phyloP scores from a whole-genome alignment of 2,329 filamentous ascomycete species.

The Cordyceps militaris region DNA sequence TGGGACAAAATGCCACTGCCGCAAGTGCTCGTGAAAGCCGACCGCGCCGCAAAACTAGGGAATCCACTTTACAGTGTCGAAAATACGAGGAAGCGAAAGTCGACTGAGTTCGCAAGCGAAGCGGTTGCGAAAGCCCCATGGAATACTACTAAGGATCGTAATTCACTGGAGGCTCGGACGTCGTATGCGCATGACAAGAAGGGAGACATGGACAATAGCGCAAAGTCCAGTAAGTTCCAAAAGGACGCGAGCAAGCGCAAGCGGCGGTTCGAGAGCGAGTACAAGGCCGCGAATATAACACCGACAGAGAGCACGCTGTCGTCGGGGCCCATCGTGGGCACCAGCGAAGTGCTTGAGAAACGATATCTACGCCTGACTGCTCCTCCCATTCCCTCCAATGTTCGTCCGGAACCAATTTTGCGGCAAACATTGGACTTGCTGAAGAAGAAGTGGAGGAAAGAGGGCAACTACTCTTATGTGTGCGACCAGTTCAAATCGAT shows the following conservation, averaged over 20 bases:
- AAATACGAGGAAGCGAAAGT: constrained; percentile 74
- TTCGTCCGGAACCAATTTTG: constrained; percentile 75
- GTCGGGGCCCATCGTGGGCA: constrained; percentile 73
- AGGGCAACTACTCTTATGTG: constrained; percentile 93
- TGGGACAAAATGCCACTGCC: constrained; percentile 82
- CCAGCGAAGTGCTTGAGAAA: constrained; percentile 80
- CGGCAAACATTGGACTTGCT: constrained; percentile 79
- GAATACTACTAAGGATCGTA: constrained; percentile 59
- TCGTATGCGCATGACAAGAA: constrained; percentile 47
- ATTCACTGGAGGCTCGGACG: constrained; percentile 66
- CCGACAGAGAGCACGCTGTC: constrained; percentile 50
- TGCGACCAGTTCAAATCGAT: constrained; percentile 99
- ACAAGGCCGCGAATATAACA: constrained; percentile 48
- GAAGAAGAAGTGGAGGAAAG: constrained; percentile 89
- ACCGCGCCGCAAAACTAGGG: constrained; percentile 49
- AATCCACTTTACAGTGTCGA: constrained; percentile 27
- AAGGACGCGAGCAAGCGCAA: constrained; percentile 86
- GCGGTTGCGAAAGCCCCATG: constrained; percentile 58
- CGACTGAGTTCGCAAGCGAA: constrained; percentile 52
- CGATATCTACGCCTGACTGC: constrained; percentile 89
- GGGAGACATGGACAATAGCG: constrained; percentile 38
- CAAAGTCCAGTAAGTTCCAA: constrained; percentile 77
- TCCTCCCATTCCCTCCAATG: constrained; percentile 78
- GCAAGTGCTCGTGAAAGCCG: constrained; percentile 71
- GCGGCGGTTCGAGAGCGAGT: constrained; percentile 72